Conservation (phyloP, 768 basidiomycete genomes). For the Tricholoma matsutake region DNA sequence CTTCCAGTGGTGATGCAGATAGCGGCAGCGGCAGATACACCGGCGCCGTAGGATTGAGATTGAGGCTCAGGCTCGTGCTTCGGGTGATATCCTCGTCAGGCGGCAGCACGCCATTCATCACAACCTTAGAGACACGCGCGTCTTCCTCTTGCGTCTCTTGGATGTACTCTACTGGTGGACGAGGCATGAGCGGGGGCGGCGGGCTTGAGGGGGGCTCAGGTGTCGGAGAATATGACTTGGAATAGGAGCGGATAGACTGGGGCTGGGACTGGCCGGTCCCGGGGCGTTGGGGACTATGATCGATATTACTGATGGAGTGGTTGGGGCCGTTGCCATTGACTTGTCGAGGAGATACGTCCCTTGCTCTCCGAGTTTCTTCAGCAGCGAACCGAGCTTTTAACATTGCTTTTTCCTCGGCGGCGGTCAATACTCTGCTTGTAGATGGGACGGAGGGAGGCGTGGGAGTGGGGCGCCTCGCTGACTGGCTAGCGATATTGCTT, state of each 20-base stretch:
- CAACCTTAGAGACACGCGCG: slow-evolving; percentile 45
- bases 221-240: not conserved
- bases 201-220: slow-evolving; percentile 37
- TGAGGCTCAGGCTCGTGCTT: not conserved
- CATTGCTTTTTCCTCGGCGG: slow-evolving; percentile 77
- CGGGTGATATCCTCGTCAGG: slow-evolving; percentile 14
- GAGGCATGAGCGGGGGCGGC: slow-evolving; percentile 73
- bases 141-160: slow-evolving; percentile 80
- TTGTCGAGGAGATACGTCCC: slow-evolving; percentile 8
- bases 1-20: slow-evolving; percentile 24
- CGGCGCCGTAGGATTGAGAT: slow-evolving; percentile 14
- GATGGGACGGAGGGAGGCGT: slow-evolving; percentile 33
- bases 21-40: not conserved
- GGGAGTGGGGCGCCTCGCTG: slow-evolving; percentile 25
- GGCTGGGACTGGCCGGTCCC: slow-evolving; percentile 12
- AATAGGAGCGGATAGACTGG: not conserved
- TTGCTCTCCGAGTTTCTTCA: slow-evolving; percentile 36
- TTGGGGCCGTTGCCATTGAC: slow-evolving; percentile 23
- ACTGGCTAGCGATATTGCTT: slow-evolving; percentile 14
- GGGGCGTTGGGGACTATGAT: slow-evolving; percentile 10
- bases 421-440: slow-evolving; percentile 45
- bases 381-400: slow-evolving; percentile 62
- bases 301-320: not conserved
- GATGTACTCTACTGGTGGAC: slow-evolving; percentile 78
- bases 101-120: slow-evolving; percentile 30